A percentile compares a stretch with the other conserved stretches of the same genome.
Evolutionary conservation across 345 rosid genomes (phyloP).

Genomic region (Corchorus olitorius): DNA sequence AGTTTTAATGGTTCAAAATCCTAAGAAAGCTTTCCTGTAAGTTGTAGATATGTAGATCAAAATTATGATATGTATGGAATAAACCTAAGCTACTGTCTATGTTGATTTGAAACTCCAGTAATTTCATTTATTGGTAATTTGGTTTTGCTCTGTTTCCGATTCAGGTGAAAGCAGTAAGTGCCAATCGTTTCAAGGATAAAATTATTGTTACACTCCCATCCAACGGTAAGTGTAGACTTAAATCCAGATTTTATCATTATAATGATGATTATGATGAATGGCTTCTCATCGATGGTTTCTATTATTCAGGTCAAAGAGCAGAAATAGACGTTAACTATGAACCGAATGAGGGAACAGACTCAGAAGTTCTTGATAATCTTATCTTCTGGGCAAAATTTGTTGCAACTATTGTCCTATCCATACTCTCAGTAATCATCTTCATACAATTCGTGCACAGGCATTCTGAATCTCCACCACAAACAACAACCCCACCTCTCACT

Average conservation of each 20-base stretch:
- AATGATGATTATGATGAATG: not conserved
- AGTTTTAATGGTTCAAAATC: not conserved
- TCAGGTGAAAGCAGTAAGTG: constrained; percentile 56
- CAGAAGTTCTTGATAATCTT: constrained; percentile 18
- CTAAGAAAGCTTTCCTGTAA: not conserved
- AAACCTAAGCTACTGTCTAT: not conserved
- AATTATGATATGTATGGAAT: not conserved
- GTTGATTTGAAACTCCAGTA: not conserved
- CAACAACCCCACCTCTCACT: constrained; percentile 32
- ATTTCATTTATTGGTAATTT: constrained; percentile 6
- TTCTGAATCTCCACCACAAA: constrained; percentile 17
- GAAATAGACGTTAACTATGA: constrained; percentile 61
- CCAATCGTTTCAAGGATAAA: constrained; percentile 57
- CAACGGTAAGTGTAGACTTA: constrained; percentile 52
- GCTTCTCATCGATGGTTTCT: constrained; percentile 8
- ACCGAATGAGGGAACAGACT: constrained; percentile 29
- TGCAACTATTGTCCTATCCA: constrained; percentile 25
- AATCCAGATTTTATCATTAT: not conserved
- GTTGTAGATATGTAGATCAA: not conserved
- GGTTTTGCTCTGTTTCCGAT: constrained; percentile 9
- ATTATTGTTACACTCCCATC: constrained; percentile 69
- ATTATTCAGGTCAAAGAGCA: constrained; percentile 63
- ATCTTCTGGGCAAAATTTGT: constrained; percentile 27
- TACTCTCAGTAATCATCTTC: constrained; percentile 24
- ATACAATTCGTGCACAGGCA: constrained; percentile 28